phyloP scores from a whole-genome alignment of 2,329 filamentous ascomycete genomes.

The Dactylellina parvicollis region DNA sequence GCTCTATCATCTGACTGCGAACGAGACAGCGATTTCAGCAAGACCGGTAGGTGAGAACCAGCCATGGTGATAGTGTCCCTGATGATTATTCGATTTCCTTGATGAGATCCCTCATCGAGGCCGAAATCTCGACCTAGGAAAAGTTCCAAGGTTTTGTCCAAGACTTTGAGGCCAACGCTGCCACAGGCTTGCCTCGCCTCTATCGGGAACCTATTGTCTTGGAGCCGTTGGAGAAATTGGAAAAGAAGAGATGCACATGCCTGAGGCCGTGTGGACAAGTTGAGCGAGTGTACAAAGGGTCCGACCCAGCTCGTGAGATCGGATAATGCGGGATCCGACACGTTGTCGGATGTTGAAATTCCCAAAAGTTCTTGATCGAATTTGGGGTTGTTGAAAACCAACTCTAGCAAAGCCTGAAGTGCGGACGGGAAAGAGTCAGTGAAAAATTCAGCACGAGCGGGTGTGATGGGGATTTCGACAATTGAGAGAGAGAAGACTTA shows the following conservation, averaged over 20 bases:
- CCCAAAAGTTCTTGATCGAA: conserved; percentile 55
- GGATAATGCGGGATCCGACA: conserved; percentile 50
- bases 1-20: conserved; percentile 41
- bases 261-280: conserved; percentile 51
- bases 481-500: conserved; percentile 4
- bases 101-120: conserved; percentile 63
- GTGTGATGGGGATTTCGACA: background rate
- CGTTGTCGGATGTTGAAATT: conserved; percentile 51
- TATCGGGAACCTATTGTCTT: conserved; percentile 62
- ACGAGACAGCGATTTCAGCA: conserved; percentile 54
- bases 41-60: conserved; percentile 61
- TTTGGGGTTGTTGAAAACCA: conserved; percentile 56
- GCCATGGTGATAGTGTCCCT: conserved; percentile 65
- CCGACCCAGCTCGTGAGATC: conserved; percentile 57
- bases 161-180: conserved; percentile 62
- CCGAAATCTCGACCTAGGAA: conserved; percentile 61
- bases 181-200: conserved; percentile 64
- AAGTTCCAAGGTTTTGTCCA: conserved; percentile 63
- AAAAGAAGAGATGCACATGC: conserved; percentile 55
- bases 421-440: conserved; percentile 43
- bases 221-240: conserved; percentile 59
- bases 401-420: conserved; percentile 55
- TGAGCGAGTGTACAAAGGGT: conserved; percentile 56
- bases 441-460: background rate
- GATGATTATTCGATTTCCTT: conserved; percentile 64